Percentiles rank a stretch among this genome's conserved stretches.
These are phyloP conservation scores for Phytophthora multivora DNA, from an alignment of 352 stramenopile genomes.

Conservation along the genomic window DNA sequence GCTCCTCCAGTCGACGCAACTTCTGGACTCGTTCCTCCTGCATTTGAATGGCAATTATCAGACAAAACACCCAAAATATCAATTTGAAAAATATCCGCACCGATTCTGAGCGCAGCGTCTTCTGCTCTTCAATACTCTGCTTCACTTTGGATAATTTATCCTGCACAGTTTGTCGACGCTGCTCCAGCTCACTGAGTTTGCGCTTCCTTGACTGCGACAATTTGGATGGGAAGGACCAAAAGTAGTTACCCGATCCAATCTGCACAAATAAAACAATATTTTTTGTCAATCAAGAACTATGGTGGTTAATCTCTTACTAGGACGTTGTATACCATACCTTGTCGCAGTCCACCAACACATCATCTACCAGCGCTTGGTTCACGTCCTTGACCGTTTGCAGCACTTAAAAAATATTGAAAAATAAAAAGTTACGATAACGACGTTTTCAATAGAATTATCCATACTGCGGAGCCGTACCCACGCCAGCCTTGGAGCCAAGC, in stretches of 20 bases:
- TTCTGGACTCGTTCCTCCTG: conserved; percentile 72
- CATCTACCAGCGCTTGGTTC: conserved; percentile 86
- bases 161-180: conserved; percentile 42
- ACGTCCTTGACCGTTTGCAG: conserved; percentile 90
- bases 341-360: conserved; percentile 81
- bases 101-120: conserved; percentile 57
- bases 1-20: conserved; percentile 53
- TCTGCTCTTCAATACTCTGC: conserved; percentile 54
- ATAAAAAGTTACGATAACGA: background rate
- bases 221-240: conserved; percentile 89
- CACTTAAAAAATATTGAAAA: conserved; percentile 42
- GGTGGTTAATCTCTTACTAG: no score
- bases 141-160: conserved; percentile 59
- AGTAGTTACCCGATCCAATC: conserved; percentile 90
- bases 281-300: conserved; percentile 1
- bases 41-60: background rate
- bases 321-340: conserved; percentile 43
- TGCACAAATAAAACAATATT: conserved; percentile 15
- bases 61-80: background rate
- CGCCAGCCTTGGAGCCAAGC: conserved; percentile 79
- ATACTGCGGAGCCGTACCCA: conserved; percentile 45
- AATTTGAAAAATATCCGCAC: conserved; percentile 23
- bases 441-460: background rate
- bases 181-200: conserved; percentile 70
- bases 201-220: conserved; percentile 79